Evolutionary conservation across 352 stramenopile species (phyloP), one percentile per base, ranked within the genome.

Genomic region (Globisporangium canariense): DNA sequence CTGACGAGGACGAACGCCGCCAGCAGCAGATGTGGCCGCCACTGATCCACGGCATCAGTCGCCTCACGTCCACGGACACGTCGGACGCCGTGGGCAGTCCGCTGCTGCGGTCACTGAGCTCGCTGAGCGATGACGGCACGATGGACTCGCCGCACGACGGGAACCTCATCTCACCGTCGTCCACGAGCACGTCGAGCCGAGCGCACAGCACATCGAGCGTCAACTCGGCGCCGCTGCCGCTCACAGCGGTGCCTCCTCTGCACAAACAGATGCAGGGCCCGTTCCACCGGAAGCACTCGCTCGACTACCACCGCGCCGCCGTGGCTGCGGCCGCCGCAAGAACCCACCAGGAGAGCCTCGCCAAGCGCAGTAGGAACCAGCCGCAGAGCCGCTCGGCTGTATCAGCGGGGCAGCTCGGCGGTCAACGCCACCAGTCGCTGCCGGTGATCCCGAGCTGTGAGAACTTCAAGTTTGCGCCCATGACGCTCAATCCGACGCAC

Each of bases 131-230:
- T 46, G 66, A 73, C 3, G 76, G 74, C 10, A 69, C 60, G 8
- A 62, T 85, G 3, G 71, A 78, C 40, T 73, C 74, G 5, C 74
- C 75, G 4, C 78, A 76, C 28, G 76, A 78, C 36, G 76, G 70
- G 32, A 70, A 78, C 14, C 66, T 91, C 28, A 68, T 91, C 10
- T 91, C 83, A 11, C 83, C 83, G 25, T 89, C 80, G 18, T 86
- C 77, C 1, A 79, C 70, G 14, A 89, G 80, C 46, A 77, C 72
- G 13, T 79, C 69, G 64, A 89, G 79, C 64, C 62, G 75, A 3
- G 65, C 58, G 6, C 49, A 45, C 14, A 85, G 65, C 16, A 65
- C 71, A 10, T 64, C 46, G 32, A 83, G 69, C 56, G 71, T 65
- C 20, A 65, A 60, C 20, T 81, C 75, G 13, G 75, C 78, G 3